Conservation (phyloP, 306 rosid genomes). For the Vachellia collinsii region DNA sequence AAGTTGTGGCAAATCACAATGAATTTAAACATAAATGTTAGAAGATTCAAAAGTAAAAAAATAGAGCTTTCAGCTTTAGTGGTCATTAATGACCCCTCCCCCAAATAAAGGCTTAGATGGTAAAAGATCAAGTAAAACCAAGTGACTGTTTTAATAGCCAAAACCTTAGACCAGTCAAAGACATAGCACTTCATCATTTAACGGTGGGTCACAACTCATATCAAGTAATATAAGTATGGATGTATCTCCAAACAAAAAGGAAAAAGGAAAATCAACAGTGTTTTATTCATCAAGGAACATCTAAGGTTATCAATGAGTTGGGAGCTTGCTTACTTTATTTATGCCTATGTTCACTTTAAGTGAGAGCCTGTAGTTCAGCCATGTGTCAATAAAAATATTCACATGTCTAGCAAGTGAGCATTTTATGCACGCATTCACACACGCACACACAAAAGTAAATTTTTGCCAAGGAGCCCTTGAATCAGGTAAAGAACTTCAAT, state of each 20-base stretch:
- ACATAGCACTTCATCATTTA: neutral
- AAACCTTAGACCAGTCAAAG: neutral
- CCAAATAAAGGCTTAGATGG: neutral
- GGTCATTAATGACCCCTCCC: neutral
- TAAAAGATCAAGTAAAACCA: neutral
- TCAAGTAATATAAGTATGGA: neutral
- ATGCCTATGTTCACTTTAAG: neutral
- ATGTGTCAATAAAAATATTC: too few relatives aligned
- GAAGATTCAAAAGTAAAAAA: neutral
- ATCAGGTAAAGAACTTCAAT: neutral
- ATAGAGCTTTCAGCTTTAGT: neutral
- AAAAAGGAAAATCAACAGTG: neutral
- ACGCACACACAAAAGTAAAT: neutral
- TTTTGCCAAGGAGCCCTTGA: neutral
- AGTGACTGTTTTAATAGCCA: neutral
- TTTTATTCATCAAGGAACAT: neutral
- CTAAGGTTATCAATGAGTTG: neutral
- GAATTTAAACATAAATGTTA: constrained; percentile 1
- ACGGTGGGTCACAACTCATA: neutral
- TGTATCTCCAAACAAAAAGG: neutral
- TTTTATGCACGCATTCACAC: neutral
- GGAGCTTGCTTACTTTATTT: neutral
- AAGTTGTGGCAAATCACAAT: neutral
- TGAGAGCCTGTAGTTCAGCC: neutral
- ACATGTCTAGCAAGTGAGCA: neutral